Conservation (phyloP, 805 yeast genomes). For the Cyberlindnera americana region DNA sequence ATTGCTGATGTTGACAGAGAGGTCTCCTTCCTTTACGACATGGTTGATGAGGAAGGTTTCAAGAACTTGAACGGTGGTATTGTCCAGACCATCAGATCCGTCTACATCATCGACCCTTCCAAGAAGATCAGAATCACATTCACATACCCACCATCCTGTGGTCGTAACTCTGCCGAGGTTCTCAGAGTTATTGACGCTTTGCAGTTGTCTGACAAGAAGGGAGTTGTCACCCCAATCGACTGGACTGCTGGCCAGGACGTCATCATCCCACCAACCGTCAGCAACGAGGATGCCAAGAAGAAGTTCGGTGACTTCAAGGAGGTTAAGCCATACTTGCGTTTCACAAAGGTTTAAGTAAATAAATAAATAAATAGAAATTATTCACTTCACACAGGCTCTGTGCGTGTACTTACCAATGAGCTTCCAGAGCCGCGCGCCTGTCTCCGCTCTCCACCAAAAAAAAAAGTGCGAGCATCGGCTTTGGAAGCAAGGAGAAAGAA, state of each 20-base stretch:
- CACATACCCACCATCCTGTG: slow-evolving; percentile 91
- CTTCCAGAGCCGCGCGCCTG: no score
- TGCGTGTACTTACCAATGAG: background rate
- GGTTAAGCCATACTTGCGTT: slow-evolving; percentile 89
- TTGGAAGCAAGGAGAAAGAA: background rate
- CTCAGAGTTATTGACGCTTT: slow-evolving; percentile 86
- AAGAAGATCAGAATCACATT: slow-evolving; percentile 84
- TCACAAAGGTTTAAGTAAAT: slow-evolving; percentile 39
- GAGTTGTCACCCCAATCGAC: slow-evolving; percentile 87
- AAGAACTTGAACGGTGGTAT: slow-evolving; percentile 68
- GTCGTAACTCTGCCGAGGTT: slow-evolving; percentile 92
- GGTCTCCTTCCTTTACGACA: slow-evolving; percentile 79
- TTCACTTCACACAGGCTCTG: background rate
- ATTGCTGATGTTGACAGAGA: slow-evolving; percentile 84
- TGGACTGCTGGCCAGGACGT: slow-evolving; percentile 91
- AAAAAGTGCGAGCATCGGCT: slow-evolving; percentile 1
- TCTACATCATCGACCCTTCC: slow-evolving; percentile 83
- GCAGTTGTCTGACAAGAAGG: slow-evolving; percentile 78
- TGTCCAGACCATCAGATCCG: slow-evolving; percentile 88
- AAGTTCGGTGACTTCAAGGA: slow-evolving; percentile 84
- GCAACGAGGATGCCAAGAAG: slow-evolving; percentile 72
- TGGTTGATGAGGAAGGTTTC: slow-evolving; percentile 85
- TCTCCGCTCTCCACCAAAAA: background rate
- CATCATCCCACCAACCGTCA: slow-evolving; percentile 82
- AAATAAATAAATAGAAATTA: background rate